These are phyloP conservation scores for Tritrichomonas musculus DNA, from an alignment of 208 protist species.

Conservation along the genomic window DNA sequence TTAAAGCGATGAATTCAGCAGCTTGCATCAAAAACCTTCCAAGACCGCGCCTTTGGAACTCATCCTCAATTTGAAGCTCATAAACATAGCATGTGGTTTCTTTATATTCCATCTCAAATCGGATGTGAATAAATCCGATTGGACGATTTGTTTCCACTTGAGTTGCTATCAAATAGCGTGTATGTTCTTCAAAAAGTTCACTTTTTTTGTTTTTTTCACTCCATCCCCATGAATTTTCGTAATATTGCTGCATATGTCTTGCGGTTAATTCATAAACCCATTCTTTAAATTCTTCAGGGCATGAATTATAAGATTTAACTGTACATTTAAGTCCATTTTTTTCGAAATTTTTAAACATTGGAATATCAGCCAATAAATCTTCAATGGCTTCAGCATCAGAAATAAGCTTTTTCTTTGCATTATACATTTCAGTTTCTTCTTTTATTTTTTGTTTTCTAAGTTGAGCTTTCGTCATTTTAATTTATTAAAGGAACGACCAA, in stretches of 20 bases:
- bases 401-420: not conserved
- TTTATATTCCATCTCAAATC: conserved; percentile 14
- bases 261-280: not conserved
- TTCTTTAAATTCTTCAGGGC: not conserved
- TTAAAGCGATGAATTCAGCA: conserved; percentile 25
- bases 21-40: not conserved
- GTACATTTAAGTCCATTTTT: not conserved
- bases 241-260: not conserved
- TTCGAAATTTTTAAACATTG: conserved; percentile 20
- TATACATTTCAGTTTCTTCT: not conserved
- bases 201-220: not conserved
- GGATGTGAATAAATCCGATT: not conserved
- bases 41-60: not conserved
- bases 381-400: not conserved
- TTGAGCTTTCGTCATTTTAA: not conserved
- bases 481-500: no score
- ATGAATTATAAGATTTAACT: not conserved
- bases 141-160: not conserved
- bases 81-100: not conserved
- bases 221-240: conserved; percentile 2
- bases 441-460: not conserved
- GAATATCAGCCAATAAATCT: not conserved
- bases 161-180: not conserved
- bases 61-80: not conserved
- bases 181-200: not conserved